These are phyloP conservation scores for Paratinospora sagittata DNA, from an alignment of 164 flowering plant species.

Conservation along the genomic window DNA sequence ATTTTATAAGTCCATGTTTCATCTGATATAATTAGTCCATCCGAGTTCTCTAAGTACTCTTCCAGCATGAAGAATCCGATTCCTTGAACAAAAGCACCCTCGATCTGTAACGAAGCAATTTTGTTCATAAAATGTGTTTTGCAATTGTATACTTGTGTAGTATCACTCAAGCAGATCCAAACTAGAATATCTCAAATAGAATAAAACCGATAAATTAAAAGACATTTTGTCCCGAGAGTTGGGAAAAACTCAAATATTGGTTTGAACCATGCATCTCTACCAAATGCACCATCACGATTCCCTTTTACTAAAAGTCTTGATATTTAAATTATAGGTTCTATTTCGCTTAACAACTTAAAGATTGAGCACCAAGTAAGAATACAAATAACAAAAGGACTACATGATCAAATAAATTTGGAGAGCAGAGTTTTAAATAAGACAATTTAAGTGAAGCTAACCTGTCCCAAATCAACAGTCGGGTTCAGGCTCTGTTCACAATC, in stretches of 20 bases:
- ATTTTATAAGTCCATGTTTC: too few species aligned
- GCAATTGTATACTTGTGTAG: background rate
- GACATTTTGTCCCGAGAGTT: background rate
- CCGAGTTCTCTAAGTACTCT: too few species aligned
- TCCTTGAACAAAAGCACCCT: too few species aligned
- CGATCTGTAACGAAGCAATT: constrained; percentile 45
- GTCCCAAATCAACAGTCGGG: constrained; percentile 94
- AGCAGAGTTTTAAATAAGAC: background rate
- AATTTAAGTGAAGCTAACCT: constrained; percentile 39
- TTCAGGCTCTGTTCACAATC: too few species aligned
- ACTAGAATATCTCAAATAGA: background rate
- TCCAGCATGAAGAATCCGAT: too few species aligned
- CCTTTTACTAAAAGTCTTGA: background rate
- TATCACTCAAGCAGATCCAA: background rate
- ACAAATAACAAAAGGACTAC: too few species aligned
- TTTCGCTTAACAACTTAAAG: background rate
- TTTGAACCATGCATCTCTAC: too few species aligned
- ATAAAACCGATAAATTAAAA: background rate
- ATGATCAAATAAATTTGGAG: background rate
- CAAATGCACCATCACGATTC: too few species aligned
- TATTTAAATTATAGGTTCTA: background rate
- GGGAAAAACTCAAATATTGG: background rate
- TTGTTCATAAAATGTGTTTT: background rate
- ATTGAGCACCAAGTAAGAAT: background rate
- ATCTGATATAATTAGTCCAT: too few species aligned